Evolutionary conservation across 768 basidiomycete genomes (phyloP).

Genomic region (Serendipita indica): DNA sequence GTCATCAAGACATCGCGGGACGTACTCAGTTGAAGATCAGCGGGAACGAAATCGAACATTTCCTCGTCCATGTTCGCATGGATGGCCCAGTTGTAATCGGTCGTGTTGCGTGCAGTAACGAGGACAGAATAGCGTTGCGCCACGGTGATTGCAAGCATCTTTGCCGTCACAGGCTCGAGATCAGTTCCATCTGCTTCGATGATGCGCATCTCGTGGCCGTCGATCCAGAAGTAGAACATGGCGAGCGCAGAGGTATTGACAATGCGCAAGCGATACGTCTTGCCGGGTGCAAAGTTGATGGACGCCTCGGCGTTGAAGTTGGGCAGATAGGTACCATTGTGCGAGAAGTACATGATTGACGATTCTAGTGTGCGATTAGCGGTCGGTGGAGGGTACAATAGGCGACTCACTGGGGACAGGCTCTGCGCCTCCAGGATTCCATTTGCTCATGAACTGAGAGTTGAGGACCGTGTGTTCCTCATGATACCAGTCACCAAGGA

Average conservation of each 20-base stretch:
- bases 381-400: background rate
- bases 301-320: constrained; percentile 83
- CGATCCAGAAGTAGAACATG: constrained; percentile 77
- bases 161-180: constrained; percentile 54
- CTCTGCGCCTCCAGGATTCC: constrained; percentile 74
- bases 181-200: constrained; percentile 81
- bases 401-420: constrained; percentile 58
- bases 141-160: constrained; percentile 58
- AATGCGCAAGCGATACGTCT: constrained; percentile 79
- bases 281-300: constrained; percentile 66
- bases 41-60: constrained; percentile 81
- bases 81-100: constrained; percentile 64
- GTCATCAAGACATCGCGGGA: constrained; percentile 6
- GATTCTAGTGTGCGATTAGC: constrained; percentile 35
- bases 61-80: constrained; percentile 79
- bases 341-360: constrained; percentile 68
- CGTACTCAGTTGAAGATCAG: constrained; percentile 57
- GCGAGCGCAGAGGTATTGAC: constrained; percentile 68
- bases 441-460: constrained; percentile 48
- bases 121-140: constrained; percentile 91
- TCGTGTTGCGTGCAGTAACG: constrained; percentile 75
- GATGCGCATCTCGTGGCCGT: constrained; percentile 71
- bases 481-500: constrained; percentile 91
- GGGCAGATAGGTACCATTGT: constrained; percentile 55
- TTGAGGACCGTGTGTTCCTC: constrained; percentile 48